Evolutionary conservation across 2,329 filamentous ascomycete species (phyloP).

Genomic region (Tolypocladium endophyticum): DNA sequence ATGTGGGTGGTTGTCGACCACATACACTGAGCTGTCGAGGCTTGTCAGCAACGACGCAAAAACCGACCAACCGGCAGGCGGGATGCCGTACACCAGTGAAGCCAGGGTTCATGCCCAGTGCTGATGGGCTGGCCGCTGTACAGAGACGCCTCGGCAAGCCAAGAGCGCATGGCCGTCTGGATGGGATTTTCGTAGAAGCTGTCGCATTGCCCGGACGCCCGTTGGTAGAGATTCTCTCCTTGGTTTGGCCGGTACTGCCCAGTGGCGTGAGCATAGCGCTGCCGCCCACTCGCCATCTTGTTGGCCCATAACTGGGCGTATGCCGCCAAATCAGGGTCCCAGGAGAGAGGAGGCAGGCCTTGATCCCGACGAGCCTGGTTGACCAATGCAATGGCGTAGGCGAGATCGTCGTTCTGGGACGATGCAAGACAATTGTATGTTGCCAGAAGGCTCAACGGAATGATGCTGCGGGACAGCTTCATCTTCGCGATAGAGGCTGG

Average conservation of each 20-base stretch:
- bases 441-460: slow-evolving; percentile 4
- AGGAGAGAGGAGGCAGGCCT: slow-evolving; percentile 16
- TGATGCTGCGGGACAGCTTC: slow-evolving; percentile 1
- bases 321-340: slow-evolving; percentile 17
- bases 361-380: slow-evolving; percentile 19
- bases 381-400: slow-evolving; percentile 15
- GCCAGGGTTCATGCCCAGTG: slow-evolving; percentile 21
- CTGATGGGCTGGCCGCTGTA: slow-evolving; percentile 19
- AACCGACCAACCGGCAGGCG: too few species aligned
- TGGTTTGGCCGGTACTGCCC: slow-evolving; percentile 19
- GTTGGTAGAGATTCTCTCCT: slow-evolving; percentile 22
- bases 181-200: slow-evolving; percentile 16
- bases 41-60: not conserved
- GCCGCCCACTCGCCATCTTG: slow-evolving; percentile 17
- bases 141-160: slow-evolving; percentile 18
- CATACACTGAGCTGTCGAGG: slow-evolving; percentile 23
- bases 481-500: not conserved
- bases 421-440: not conserved
- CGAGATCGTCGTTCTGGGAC: slow-evolving; percentile 12
- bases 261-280: slow-evolving; percentile 20
- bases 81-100: slow-evolving; percentile 24
- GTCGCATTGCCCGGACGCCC: slow-evolving; percentile 18
- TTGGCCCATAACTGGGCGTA: slow-evolving; percentile 24
- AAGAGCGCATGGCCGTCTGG: slow-evolving; percentile 17
- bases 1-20: slow-evolving; percentile 21